phyloP scores from a whole-genome alignment of 129 eudicot species.

The Centella asiatica region DNA sequence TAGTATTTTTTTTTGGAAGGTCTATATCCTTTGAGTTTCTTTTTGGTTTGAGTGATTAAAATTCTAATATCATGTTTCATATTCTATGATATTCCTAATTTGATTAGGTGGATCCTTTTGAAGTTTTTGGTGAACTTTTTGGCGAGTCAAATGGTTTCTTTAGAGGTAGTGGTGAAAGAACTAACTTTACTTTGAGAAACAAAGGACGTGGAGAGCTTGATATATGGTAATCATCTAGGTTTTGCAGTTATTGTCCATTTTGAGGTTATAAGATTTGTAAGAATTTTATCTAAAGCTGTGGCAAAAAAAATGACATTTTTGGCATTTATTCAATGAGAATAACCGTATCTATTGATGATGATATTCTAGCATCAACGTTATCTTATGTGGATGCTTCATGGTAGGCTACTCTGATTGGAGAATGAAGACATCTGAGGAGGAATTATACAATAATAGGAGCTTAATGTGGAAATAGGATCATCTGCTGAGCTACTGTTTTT shows the following conservation, averaged over 20 bases:
- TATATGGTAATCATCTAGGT: constrained; percentile 52
- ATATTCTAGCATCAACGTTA: too few relatives aligned
- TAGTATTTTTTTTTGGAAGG: constrained; percentile 17
- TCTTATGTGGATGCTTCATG: too few relatives aligned
- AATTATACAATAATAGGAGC: too few relatives aligned
- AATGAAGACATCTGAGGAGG: too few relatives aligned
- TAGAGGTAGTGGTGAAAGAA: constrained; percentile 49
- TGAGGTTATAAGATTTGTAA: too few relatives aligned
- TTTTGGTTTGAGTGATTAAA: neutral
- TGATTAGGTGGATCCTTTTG: constrained; percentile 77
- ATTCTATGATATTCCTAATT: neutral
- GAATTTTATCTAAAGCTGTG: too few relatives aligned
- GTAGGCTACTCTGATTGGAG: too few relatives aligned
- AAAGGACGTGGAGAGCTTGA: constrained; percentile 46
- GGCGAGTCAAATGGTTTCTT: constrained; percentile 63
- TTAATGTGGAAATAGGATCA: too few relatives aligned
- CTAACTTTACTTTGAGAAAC: constrained; percentile 37
- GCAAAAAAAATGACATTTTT: too few relatives aligned
- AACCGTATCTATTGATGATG: too few relatives aligned
- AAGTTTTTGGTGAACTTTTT: constrained; percentile 69
- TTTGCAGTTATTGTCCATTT: constrained; percentile 16
- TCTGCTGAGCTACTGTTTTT: too few relatives aligned
- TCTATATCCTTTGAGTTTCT: neutral
- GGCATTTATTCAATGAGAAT: too few relatives aligned
- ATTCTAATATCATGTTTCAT: neutral